These are phyloP conservation scores for Canavalia ensiformis DNA, from an alignment of 306 rosid genomes.

Conservation along the genomic window DNA sequence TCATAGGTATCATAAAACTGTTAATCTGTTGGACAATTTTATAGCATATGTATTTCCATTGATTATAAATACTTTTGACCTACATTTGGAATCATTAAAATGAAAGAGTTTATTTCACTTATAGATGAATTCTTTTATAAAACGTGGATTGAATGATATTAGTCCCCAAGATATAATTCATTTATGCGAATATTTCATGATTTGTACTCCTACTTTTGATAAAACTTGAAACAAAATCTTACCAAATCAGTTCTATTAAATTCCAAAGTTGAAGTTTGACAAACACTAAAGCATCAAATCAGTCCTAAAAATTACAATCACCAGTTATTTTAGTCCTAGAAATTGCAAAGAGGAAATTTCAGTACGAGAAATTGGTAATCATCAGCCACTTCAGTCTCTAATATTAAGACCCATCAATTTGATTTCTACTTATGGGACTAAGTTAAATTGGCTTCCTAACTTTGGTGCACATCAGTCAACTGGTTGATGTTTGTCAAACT, in stretches of 20 bases:
- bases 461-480: too few relatives aligned
- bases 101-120: slow-evolving; percentile 13
- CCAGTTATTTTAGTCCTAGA: too few relatives aligned
- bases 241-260: slow-evolving; percentile 12
- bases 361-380: too few relatives aligned
- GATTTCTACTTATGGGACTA: too few relatives aligned
- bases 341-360: too few relatives aligned
- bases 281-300: too few relatives aligned
- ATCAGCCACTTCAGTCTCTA: too few relatives aligned
- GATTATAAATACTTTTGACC: slow-evolving; percentile 6
- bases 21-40: slow-evolving; percentile 12
- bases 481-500: too few relatives aligned
- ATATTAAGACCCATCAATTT: too few relatives aligned
- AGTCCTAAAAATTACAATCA: too few relatives aligned
- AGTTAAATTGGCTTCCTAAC: too few relatives aligned
- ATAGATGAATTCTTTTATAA: not conserved
- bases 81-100: not conserved
- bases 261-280: not conserved
- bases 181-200: slow-evolving; percentile 26
- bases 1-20: slow-evolving; percentile 21
- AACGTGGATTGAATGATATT: slow-evolving; percentile 21
- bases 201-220: not conserved
- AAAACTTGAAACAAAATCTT: not conserved
- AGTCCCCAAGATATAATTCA: not conserved
- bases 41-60: slow-evolving; percentile 23